Conservation (phyloP, 768 basidiomycete genomes). For the Lepiota venenata region DNA sequence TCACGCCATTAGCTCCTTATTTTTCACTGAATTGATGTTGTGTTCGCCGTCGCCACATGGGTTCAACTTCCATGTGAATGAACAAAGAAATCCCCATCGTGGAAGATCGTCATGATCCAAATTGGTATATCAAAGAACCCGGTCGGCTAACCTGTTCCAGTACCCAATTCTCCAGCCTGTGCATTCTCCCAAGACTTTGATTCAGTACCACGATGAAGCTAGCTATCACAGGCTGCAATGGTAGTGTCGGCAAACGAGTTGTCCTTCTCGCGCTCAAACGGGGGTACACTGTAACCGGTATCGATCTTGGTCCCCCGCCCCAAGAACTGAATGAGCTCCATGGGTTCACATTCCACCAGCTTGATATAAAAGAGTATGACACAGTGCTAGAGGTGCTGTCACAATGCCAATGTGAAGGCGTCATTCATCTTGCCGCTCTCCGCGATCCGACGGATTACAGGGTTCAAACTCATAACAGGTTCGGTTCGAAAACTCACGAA, state of each 20-base stretch:
- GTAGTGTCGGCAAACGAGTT: constrained; percentile 50
- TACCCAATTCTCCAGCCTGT: background rate
- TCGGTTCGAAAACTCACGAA: constrained; percentile 12
- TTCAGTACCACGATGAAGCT: constrained; percentile 39
- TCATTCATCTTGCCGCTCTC: constrained; percentile 53
- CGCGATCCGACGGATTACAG: constrained; percentile 50
- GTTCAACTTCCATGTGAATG: background rate
- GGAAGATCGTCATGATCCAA: background rate
- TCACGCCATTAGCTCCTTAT: no score
- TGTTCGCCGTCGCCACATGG: background rate
- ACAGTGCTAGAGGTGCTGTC: constrained; percentile 37
- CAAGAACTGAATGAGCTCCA: constrained; percentile 18
- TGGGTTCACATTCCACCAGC: constrained; percentile 38
- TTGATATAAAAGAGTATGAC: constrained; percentile 51
- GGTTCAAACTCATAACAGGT: constrained; percentile 59
- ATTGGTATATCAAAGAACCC: background rate
- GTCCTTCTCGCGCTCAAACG: constrained; percentile 43
- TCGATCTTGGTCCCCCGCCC: constrained; percentile 35
- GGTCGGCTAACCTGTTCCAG: background rate
- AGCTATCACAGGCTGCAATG: constrained; percentile 59
- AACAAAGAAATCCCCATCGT: background rate
- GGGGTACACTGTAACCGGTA: constrained; percentile 51
- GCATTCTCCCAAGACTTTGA: no score
- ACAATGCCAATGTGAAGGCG: constrained; percentile 53
- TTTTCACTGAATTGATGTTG: no score